Evolutionary conservation across 2,329 filamentous ascomycete genomes (phyloP).

Genomic region (Orbilia javanica): DNA sequence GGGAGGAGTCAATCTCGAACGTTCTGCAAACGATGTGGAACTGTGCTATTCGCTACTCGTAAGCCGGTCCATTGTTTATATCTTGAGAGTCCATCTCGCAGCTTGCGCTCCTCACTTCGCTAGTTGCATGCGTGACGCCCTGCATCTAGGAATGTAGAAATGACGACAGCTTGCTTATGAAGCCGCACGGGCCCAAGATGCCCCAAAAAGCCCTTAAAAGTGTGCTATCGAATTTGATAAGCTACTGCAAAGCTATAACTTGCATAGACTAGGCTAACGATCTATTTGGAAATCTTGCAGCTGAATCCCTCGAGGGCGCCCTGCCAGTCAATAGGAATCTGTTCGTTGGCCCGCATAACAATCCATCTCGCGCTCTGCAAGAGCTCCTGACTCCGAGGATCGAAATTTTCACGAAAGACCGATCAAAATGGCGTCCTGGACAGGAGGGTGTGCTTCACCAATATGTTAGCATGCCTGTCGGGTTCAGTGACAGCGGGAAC

Average conservation of each 20-base stretch:
- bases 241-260: slow-evolving; percentile 6
- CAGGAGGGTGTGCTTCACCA: slow-evolving; percentile 57
- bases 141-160: slow-evolving; percentile 50
- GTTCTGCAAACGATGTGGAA: slow-evolving; percentile 58
- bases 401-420: slow-evolving; percentile 53
- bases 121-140: slow-evolving; percentile 13
- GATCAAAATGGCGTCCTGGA: slow-evolving; percentile 53
- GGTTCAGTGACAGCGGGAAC: slow-evolving; percentile 48
- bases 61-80: slow-evolving; percentile 32
- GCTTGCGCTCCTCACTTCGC: slow-evolving; percentile 14
- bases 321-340: slow-evolving; percentile 55
- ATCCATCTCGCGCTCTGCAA: slow-evolving; percentile 27
- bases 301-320: slow-evolving; percentile 57
- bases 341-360: slow-evolving; percentile 50
- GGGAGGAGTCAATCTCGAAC: slow-evolving; percentile 57
- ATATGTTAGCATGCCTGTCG: slow-evolving; percentile 56
- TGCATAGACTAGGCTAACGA: slow-evolving; percentile 26
- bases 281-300: slow-evolving; percentile 25
- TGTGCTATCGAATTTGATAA: slow-evolving; percentile 6
- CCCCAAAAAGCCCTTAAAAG: not conserved
- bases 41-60: slow-evolving; percentile 58
- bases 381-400: slow-evolving; percentile 52
- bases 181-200: slow-evolving; percentile 10
- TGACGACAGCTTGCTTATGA: slow-evolving; percentile 30
- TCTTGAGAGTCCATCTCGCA: not conserved